Evolutionary conservation across 73 alveolate species (phyloP).

Genomic region (Blepharisma stoltei): DNA sequence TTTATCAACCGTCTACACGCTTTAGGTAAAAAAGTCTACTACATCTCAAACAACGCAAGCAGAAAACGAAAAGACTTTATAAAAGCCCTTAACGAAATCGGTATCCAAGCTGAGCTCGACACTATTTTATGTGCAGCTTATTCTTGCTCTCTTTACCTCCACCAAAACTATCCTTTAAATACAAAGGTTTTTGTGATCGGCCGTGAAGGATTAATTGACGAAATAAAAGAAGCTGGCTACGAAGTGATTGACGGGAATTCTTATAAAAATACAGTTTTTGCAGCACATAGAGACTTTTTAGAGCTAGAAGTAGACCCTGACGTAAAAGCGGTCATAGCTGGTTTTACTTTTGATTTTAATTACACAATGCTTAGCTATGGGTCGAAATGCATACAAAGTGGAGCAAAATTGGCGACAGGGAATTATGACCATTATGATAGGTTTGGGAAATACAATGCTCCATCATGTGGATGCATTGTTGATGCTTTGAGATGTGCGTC

Average conservation of each 20-base stretch:
- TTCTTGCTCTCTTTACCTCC: background rate
- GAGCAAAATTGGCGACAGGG: slow-evolving; percentile 4
- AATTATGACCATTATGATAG: slow-evolving; percentile 25
- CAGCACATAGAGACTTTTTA: background rate
- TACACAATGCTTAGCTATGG: background rate
- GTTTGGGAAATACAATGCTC: slow-evolving; percentile 26
- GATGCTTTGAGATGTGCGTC: slow-evolving; percentile 1
- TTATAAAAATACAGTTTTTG: background rate
- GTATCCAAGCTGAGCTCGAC: background rate
- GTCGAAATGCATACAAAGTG: background rate
- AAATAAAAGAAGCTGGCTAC: background rate
- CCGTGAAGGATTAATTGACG: background rate
- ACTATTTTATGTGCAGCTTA: slow-evolving; percentile 20
- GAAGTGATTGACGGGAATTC: background rate
- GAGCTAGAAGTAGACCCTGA: background rate
- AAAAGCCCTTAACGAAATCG: background rate
- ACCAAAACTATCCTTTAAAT: background rate
- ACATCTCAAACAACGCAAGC: slow-evolving; percentile 15
- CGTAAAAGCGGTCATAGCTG: slow-evolving; percentile 24
- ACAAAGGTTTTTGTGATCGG: slow-evolving; percentile 27
- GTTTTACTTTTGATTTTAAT: slow-evolving; percentile 1
- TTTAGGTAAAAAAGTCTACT: background rate
- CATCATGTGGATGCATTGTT: slow-evolving; percentile 11
- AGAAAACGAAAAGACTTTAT: background rate
- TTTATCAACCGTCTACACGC: background rate